Evolutionary conservation across 345 rosid genomes (phyloP).

Genomic region (Cardamine occulta): DNA sequence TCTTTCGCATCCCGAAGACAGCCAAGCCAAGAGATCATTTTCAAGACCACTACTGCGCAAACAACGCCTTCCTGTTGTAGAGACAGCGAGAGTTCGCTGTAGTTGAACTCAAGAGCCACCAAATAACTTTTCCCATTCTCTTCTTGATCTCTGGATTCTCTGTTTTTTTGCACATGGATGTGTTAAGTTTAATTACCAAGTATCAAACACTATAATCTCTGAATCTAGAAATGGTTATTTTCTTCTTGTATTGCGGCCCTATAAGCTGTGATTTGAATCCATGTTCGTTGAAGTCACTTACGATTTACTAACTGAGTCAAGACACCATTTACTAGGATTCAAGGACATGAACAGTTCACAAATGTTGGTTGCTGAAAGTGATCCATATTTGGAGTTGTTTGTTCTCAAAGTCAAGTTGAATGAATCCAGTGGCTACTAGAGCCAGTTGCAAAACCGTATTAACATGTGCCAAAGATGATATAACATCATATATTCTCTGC

Average conservation of each 20-base stretch:
- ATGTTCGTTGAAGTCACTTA: conserved; percentile 2
- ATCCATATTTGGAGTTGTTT: not conserved
- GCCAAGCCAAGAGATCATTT: conserved; percentile 6
- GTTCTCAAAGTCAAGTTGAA: not conserved
- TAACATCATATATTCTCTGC: too few relatives aligned
- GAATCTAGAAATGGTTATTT: not conserved
- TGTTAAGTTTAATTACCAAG: not conserved
- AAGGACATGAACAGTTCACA: not conserved
- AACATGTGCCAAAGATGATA: not conserved
- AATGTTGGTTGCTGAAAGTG: not conserved
- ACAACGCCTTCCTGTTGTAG: not conserved
- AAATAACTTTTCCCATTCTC: not conserved
- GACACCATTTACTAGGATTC: not conserved
- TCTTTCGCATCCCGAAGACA: conserved; percentile 23
- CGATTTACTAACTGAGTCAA: not conserved
- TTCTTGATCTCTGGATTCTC: not conserved
- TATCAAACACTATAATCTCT: not conserved
- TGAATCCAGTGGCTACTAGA: too few relatives aligned
- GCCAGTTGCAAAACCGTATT: not conserved
- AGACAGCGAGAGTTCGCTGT: conserved; percentile 1
- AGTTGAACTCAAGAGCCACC: not conserved
- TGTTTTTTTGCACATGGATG: not conserved
- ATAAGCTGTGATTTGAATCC: not conserved
- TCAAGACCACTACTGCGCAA: conserved; percentile 15
- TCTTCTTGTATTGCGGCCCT: not conserved